phyloP scores from a whole-genome alignment of 2,329 filamentous ascomycete genomes.

The Alternaria angustiovoidea region DNA sequence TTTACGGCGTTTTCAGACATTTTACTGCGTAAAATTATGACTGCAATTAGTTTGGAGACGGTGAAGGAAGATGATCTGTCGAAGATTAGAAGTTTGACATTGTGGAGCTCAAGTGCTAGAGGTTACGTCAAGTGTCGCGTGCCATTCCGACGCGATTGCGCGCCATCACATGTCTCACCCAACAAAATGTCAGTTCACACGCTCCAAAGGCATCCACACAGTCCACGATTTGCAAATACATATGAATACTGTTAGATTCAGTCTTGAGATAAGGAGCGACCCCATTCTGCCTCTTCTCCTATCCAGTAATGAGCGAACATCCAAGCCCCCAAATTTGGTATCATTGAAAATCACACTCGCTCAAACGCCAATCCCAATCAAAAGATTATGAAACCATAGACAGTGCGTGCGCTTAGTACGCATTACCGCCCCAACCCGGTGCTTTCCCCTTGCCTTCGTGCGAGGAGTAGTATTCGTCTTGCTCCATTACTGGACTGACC shows the following conservation, averaged over 20 bases:
- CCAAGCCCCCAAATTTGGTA: constrained; percentile 20
- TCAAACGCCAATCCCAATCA: constrained; percentile 26
- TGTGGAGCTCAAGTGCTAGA: constrained; percentile 11
- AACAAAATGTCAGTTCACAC: neutral
- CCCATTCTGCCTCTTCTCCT: neutral
- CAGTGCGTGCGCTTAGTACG: constrained; percentile 15
- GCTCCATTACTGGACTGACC: constrained; percentile 29
- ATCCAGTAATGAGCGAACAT: constrained; percentile 23
- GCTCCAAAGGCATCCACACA: neutral
- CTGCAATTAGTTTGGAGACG: neutral
- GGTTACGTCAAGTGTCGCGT: constrained; percentile 11
- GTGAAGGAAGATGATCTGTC: neutral
- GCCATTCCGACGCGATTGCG: neutral
- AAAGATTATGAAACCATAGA: neutral
- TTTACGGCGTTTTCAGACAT: constrained; percentile 24
- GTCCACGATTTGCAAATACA: no score
- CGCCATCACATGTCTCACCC: constrained; percentile 4
- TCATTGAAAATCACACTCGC: constrained; percentile 24
- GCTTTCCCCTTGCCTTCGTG: constrained; percentile 31
- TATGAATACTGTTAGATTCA: neutral
- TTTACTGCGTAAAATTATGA: neutral
- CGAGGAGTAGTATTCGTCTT: constrained; percentile 32
- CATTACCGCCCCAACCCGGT: constrained; percentile 12
- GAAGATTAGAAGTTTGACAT: constrained; percentile 1
- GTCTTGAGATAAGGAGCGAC: neutral